Percentiles rank a stretch among this genome's conserved stretches.
phyloP scores from a whole-genome alignment of 345 rosid genomes.

The Eucalyptus microcorys region DNA sequence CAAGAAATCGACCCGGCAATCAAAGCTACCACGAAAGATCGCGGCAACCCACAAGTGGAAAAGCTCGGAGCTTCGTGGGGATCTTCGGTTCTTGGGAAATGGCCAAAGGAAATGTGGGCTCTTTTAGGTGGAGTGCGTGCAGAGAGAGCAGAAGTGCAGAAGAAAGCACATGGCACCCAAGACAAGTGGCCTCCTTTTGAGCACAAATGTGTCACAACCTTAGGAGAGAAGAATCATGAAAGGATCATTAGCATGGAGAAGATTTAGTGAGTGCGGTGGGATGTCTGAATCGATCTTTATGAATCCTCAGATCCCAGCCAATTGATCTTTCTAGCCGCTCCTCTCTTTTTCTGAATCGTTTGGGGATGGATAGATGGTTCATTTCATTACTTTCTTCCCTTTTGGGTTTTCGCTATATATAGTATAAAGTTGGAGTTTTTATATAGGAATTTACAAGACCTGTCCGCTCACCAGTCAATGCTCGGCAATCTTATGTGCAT shows the following conservation, averaged over 20 bases:
- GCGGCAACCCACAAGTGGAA: background rate
- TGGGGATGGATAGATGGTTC: background rate
- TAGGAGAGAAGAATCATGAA: background rate
- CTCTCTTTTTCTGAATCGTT: background rate
- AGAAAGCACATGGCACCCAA: background rate
- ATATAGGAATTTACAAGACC: background rate
- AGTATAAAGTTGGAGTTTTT: background rate
- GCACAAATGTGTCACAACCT: background rate
- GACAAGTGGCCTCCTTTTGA: background rate
- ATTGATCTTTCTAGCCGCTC: background rate
- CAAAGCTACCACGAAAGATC: background rate
- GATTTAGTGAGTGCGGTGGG: background rate
- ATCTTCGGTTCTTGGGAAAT: background rate
- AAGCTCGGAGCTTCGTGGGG: background rate
- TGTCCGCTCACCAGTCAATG: background rate
- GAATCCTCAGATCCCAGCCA: background rate
- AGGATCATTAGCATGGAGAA: background rate
- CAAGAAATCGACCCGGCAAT: background rate
- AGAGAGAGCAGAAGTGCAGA: background rate
- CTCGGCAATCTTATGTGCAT: background rate
- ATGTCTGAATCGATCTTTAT: background rate
- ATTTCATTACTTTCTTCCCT: fast-evolving
- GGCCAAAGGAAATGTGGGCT: background rate
- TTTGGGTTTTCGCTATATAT: background rate
- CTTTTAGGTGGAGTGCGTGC: background rate